These are phyloP conservation scores for Arachnopeziza araneosa DNA, from an alignment of 2,329 filamentous ascomycete genomes.

Conservation along the genomic window DNA sequence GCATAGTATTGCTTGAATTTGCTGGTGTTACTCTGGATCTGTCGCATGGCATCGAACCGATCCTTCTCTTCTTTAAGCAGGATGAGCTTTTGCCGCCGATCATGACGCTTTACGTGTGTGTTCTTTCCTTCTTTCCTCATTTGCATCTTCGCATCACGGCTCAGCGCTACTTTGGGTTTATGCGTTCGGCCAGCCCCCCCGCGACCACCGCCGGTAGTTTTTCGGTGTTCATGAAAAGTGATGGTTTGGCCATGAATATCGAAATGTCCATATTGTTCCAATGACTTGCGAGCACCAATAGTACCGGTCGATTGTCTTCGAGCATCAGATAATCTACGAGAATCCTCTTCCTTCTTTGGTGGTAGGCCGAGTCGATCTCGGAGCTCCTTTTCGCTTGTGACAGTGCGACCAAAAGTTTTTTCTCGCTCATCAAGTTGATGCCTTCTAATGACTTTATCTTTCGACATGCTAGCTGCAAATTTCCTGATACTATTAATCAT, in stretches of 20 bases:
- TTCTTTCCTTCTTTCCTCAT: slow-evolving; percentile 10
- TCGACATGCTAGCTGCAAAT: slow-evolving; percentile 53
- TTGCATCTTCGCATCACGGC: slow-evolving; percentile 25
- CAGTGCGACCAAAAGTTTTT: slow-evolving; percentile 47
- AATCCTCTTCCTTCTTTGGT: slow-evolving; percentile 17
- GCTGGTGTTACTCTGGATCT: slow-evolving; percentile 50
- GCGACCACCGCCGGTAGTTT: slow-evolving; percentile 21
- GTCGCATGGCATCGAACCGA: slow-evolving; percentile 59
- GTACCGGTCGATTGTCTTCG: neutral
- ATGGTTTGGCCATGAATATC: slow-evolving; percentile 32
- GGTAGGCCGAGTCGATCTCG: slow-evolving; percentile 34
- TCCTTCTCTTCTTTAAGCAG: slow-evolving; percentile 53
- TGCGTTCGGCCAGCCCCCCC: slow-evolving; percentile 21
- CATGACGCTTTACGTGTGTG: slow-evolving; percentile 7
- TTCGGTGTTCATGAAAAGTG: slow-evolving; percentile 29
- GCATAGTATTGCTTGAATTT: slow-evolving; percentile 58
- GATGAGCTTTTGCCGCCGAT: slow-evolving; percentile 38
- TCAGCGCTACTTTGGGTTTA: slow-evolving; percentile 13
- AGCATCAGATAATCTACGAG: slow-evolving; percentile 3
- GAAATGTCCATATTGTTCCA: slow-evolving; percentile 32
- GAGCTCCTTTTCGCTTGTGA: slow-evolving; percentile 47
- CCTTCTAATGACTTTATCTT: slow-evolving; percentile 55
- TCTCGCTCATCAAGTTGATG: slow-evolving; percentile 51
- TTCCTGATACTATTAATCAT: slow-evolving; percentile 60
- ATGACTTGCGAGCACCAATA: slow-evolving; percentile 9